phyloP scores from a whole-genome alignment of 2,329 filamentous ascomycete species.

The Aspergillus carbonarius region DNA sequence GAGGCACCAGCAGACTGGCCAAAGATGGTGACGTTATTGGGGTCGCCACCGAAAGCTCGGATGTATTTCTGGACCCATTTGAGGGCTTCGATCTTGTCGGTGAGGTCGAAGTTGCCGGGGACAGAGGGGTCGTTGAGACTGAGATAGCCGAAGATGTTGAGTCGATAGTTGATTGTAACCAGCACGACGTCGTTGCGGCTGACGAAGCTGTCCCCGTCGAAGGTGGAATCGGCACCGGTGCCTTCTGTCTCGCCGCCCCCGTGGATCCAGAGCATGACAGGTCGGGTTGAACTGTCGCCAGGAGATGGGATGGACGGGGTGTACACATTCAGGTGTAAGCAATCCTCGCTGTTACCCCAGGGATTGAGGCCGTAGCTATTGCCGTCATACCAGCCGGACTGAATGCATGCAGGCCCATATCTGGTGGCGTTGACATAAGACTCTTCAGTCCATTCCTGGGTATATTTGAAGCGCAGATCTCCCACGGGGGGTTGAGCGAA shows the following conservation, averaged over 20 bases:
- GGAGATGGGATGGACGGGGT: not conserved
- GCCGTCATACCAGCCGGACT: not conserved
- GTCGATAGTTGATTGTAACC: slow-evolving; percentile 6
- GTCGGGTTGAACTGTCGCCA: not conserved
- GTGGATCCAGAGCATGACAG: slow-evolving; percentile 7
- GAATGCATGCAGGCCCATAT: slow-evolving; percentile 1
- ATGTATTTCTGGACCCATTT: slow-evolving; percentile 33
- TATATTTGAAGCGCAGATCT: slow-evolving; percentile 9
- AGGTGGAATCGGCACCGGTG: not conserved
- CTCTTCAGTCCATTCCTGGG: not conserved
- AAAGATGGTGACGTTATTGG: slow-evolving; percentile 25
- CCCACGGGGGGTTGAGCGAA: slow-evolving; percentile 6
- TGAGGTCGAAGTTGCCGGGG: slow-evolving; percentile 11
- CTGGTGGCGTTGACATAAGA: not conserved
- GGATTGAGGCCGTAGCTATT: not conserved
- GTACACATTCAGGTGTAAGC: slow-evolving; percentile 34
- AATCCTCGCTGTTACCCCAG: slow-evolving; percentile 32
- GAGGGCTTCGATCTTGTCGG: slow-evolving; percentile 22
- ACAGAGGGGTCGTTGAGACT: not conserved
- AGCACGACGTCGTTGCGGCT: slow-evolving; percentile 2
- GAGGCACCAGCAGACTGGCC: slow-evolving; percentile 28
- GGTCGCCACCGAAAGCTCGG: slow-evolving; percentile 30
- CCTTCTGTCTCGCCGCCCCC: slow-evolving; percentile 1
- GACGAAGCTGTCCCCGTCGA: slow-evolving; percentile 1
- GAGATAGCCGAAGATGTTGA: slow-evolving; percentile 25